Base-by-base conservation (phyloP, 768 basidiomycete genomes). In the Collybiopsis luxurians region DNA sequence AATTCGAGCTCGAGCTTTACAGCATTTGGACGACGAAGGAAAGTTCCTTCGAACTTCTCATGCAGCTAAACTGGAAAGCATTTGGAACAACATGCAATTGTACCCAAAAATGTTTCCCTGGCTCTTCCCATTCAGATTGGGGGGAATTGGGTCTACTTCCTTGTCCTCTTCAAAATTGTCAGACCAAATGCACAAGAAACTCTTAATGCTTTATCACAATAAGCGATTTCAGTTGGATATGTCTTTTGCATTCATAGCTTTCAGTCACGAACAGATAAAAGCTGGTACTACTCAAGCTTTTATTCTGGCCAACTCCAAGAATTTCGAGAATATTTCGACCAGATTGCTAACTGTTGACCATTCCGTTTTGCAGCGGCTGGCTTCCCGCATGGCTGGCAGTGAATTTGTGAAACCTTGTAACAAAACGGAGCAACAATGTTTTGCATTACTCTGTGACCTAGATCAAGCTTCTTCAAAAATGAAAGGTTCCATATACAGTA, bases 51-150 rank as follows among this genome's bases (percentile, higher is more conserved):
- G 56, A 0, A 64, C 75, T 13, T 70, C 70, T 1, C 70, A 69
- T 31, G 47, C 45, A 4, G 28, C 43, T 0, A 23, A 58, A 2
- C 65, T 69, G 0, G 52, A 70, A 46, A 66, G 66, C 2, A 61
- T 68, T 7, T 71, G 64, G 39, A 45, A 71, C 9, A 75, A 79
- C 60, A 67, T 71, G 4, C 50, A 59, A 3, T 48, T 74, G 19
- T 78, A 74, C 60, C 72, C 76, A 1, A 61, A 68, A 6, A 73
- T 77, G 69, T 77, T 75, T 63, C 76, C 75, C 0, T 77, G 74
- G 73, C 59, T 78, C 0, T 78, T 72, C 61, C 76, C 74, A 0
- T 78, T 75, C 62, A 73, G 75, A 0, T 30, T 64, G 19, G 69
- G 69, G 2, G 63, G 66, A 0, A 53, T 67, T n/a, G 65, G 62